phyloP scores from a whole-genome alignment of 1,284 basidiomycete species.

The Veloboletus limbatus region DNA sequence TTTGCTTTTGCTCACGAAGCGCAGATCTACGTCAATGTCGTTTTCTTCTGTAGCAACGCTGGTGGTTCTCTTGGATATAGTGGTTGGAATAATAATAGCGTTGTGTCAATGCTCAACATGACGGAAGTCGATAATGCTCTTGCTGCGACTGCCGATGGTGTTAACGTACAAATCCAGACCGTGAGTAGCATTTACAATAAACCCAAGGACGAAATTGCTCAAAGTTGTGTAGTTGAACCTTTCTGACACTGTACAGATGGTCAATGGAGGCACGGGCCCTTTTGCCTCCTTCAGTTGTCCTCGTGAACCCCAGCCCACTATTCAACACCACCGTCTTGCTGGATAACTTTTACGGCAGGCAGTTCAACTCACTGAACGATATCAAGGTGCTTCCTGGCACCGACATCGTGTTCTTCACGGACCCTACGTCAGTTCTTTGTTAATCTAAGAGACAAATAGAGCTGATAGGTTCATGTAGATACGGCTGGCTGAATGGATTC shows the following conservation, averaged over 20 bases:
- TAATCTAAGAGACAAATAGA: not conserved
- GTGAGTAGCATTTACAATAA: conserved; percentile 30
- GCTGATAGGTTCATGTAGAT: conserved; percentile 38
- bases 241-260: conserved; percentile 56
- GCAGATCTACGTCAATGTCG: conserved; percentile 60
- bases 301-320: conserved; percentile 63
- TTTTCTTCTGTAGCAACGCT: conserved; percentile 51
- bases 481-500: conserved; percentile 64
- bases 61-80: conserved; percentile 41
- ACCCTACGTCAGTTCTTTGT: conserved; percentile 48
- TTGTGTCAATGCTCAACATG: conserved; percentile 46
- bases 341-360: conserved; percentile 72
- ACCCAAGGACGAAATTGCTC: not conserved
- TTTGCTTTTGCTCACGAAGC: conserved; percentile 77
- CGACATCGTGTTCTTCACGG: conserved; percentile 65
- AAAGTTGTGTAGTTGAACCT: conserved; percentile 42
- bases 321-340: conserved; percentile 60
- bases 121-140: conserved; percentile 6
- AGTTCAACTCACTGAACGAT: conserved; percentile 83
- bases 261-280: conserved; percentile 73
- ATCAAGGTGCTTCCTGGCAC: conserved; percentile 68
- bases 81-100: conserved; percentile 47
- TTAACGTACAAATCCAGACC: conserved; percentile 20
- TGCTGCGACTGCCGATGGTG: not conserved
- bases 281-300: conserved; percentile 58